Conservation (phyloP, 176 grass and related monocot species). For the Tillandsia leiboldiana region DNA sequence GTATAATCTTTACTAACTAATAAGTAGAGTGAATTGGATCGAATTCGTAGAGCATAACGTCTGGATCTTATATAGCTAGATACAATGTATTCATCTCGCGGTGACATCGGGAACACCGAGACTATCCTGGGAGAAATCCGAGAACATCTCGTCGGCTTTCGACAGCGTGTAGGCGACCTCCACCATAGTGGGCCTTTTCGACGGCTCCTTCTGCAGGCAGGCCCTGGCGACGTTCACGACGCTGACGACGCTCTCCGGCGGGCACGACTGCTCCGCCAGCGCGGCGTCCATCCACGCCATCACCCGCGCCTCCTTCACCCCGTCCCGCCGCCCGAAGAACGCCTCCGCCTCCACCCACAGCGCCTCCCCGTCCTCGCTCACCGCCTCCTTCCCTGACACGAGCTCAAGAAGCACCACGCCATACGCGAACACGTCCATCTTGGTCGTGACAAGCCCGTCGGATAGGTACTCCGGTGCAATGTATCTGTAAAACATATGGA, state of each 20-base stretch:
- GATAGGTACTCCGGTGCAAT: constrained; percentile 88
- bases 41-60: too few relatives aligned
- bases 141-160: constrained; percentile 72
- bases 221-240: constrained; percentile 56
- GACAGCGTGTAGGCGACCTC: constrained; percentile 80
- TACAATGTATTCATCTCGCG: constrained; percentile 33
- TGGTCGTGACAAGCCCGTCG: constrained; percentile 88
- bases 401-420: constrained; percentile 91
- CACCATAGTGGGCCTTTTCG: constrained; percentile 91
- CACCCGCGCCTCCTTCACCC: constrained; percentile 29
- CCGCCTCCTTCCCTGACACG: constrained; percentile 56
- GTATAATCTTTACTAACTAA: too few relatives aligned
- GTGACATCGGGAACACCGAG: constrained; percentile 30
- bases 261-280: constrained; percentile 58
- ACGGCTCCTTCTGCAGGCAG: constrained; percentile 63
- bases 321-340: constrained; percentile 30
- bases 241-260: constrained; percentile 50
- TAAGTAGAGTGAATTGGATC: too few relatives aligned
- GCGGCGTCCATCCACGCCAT: constrained; percentile 64
- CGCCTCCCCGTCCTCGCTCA: constrained; percentile 30
- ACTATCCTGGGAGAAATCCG: constrained; percentile 62
- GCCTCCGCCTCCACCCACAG: constrained; percentile 73
- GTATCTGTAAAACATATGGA: constrained; percentile 3
- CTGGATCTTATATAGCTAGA: too few relatives aligned
- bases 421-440: constrained; percentile 95